Evolutionary conservation across 1,139 yeast genomes (phyloP).

Genomic region (Candida freyschussii): DNA sequence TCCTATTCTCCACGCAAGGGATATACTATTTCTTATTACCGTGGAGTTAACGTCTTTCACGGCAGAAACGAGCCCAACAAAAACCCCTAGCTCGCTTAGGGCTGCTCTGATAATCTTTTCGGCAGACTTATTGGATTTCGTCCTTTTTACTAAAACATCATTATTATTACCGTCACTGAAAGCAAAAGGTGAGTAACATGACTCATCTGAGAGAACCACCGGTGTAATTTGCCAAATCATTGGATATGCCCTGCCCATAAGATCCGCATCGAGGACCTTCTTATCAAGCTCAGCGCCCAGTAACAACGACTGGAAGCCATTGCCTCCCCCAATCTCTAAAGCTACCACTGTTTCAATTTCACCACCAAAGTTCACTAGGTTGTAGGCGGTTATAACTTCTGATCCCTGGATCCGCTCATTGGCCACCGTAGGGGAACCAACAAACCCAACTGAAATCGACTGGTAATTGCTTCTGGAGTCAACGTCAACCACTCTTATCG

Average conservation of each 20-base stretch:
- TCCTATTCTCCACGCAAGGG: slow-evolving; percentile 46
- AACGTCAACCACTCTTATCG: slow-evolving; percentile 33
- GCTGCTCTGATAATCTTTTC: slow-evolving; percentile 40
- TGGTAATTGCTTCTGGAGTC: slow-evolving; percentile 30
- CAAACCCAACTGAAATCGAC: slow-evolving; percentile 37
- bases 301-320: slow-evolving; percentile 38
- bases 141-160: slow-evolving; percentile 33
- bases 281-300: slow-evolving; percentile 24
- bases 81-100: slow-evolving; percentile 36
- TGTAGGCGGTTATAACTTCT: slow-evolving; percentile 21
- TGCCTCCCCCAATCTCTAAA: slow-evolving; percentile 43
- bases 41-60: slow-evolving; percentile 15
- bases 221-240: slow-evolving; percentile 39
- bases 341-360: slow-evolving; percentile 34
- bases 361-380: slow-evolving; percentile 18
- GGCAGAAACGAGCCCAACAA: slow-evolving; percentile 33
- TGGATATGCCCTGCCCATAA: slow-evolving; percentile 47
- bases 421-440: slow-evolving; percentile 45
- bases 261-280: slow-evolving; percentile 36
- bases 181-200: slow-evolving; percentile 33
- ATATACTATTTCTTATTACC: slow-evolving; percentile 25
- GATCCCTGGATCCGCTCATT: slow-evolving; percentile 38
- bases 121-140: slow-evolving; percentile 31
- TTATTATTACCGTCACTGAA: slow-evolving; percentile 45
- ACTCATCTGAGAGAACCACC: slow-evolving; percentile 24